A percentile compares a stretch with the other conserved stretches of the same genome.
These are phyloP conservation scores for Podaxis pistillaris DNA, from an alignment of 768 basidiomycete genomes.

Conservation along the genomic window DNA sequence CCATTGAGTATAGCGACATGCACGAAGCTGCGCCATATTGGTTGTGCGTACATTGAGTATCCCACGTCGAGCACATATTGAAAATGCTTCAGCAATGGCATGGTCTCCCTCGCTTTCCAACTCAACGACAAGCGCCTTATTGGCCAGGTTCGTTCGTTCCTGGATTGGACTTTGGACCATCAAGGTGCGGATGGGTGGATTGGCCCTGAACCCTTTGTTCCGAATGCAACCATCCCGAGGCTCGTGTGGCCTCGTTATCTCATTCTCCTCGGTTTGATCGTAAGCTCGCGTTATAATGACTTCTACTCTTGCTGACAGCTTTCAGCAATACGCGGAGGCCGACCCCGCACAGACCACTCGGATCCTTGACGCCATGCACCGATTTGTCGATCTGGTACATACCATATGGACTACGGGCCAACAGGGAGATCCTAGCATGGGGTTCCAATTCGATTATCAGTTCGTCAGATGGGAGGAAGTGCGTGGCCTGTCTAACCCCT, in stretches of 20 bases:
- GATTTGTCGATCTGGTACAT: slow-evolving; percentile 32
- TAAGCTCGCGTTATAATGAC: slow-evolving; percentile 18
- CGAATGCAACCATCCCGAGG: slow-evolving; percentile 35
- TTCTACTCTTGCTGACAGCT: neutral
- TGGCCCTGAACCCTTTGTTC: slow-evolving; percentile 36
- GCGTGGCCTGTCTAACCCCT: neutral
- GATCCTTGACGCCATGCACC: slow-evolving; percentile 38
- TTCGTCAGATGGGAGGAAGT: slow-evolving; percentile 44
- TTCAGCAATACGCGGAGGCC: slow-evolving; percentile 43
- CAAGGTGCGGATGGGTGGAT: slow-evolving; percentile 41
- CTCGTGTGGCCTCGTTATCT: slow-evolving; percentile 44
- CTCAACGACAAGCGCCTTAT: slow-evolving; percentile 35
- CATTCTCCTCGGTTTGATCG: slow-evolving; percentile 35
- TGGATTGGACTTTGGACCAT: slow-evolving; percentile 38
- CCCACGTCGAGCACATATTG: neutral
- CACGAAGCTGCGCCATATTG: slow-evolving; percentile 43
- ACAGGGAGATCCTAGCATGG: slow-evolving; percentile 33
- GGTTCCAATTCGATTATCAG: slow-evolving; percentile 43
- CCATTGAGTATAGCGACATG: slow-evolving; percentile 43
- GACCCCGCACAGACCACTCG: slow-evolving; percentile 33
- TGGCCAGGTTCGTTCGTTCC: slow-evolving; percentile 34
- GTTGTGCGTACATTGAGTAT: slow-evolving; percentile 32
- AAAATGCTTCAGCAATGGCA: slow-evolving; percentile 30
- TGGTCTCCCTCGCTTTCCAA: slow-evolving; percentile 42
- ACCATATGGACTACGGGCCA: slow-evolving; percentile 34